These are phyloP conservation scores for Podaxis sp. DNA, from an alignment of 768 basidiomycete species.

Conservation along the genomic window DNA sequence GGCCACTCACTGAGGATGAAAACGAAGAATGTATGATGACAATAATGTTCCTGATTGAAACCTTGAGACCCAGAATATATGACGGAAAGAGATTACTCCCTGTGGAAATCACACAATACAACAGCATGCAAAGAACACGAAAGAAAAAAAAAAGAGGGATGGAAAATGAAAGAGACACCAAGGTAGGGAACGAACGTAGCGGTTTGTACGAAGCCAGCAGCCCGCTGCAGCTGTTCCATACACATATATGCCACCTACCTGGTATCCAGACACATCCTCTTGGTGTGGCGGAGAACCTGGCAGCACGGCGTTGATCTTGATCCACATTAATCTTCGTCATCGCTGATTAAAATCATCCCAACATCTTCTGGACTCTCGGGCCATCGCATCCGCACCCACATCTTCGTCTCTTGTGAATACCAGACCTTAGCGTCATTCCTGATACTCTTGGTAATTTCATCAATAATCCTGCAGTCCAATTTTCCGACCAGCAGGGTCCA, in stretches of 20 bases:
- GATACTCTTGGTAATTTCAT: slow-evolving; percentile 14
- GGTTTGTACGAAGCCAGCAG: neutral
- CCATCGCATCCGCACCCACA: slow-evolving; percentile 38
- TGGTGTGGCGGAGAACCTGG: neutral
- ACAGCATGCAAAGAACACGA: no score
- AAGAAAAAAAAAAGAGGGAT: neutral
- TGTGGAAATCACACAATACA: neutral
- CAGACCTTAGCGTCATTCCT: slow-evolving; percentile 8
- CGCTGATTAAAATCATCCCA: slow-evolving; percentile 49
- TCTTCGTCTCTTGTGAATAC: slow-evolving; percentile 17
- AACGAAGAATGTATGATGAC: neutral
- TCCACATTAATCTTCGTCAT: slow-evolving; percentile 41
- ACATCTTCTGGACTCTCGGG: slow-evolving; percentile 41
- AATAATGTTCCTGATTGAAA: neutral
- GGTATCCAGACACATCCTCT: neutral
- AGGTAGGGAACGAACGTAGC: neutral
- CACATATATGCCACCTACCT: neutral
- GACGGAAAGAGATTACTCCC: neutral
- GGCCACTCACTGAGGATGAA: neutral
- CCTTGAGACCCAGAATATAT: neutral
- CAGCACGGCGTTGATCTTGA: neutral
- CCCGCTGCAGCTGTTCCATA: neutral
- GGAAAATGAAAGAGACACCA: neutral
- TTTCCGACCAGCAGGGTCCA: no score
- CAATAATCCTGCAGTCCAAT: slow-evolving; percentile 8